Conservation (phyloP, 208 protist genomes). For the Acanthamoeba triangularis region DNA sequence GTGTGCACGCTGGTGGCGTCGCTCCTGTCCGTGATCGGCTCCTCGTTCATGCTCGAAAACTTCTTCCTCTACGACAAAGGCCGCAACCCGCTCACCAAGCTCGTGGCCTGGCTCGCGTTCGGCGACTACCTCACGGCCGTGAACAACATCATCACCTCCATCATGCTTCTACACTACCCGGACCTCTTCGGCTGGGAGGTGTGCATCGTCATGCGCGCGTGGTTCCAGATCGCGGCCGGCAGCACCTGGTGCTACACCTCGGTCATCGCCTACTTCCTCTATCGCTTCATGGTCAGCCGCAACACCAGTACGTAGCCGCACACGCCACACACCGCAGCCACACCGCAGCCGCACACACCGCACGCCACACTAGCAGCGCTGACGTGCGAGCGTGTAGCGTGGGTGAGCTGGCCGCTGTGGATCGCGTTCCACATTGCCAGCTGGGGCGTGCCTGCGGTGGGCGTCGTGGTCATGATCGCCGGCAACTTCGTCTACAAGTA, state of each 20-base stretch:
- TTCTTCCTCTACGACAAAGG: constrained; percentile 73
- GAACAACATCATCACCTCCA: constrained; percentile 29
- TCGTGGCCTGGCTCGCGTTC: constrained; percentile 59
- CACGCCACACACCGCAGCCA: too few relatives aligned
- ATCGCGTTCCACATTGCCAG: constrained; percentile 24
- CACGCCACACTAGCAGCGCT: not conserved
- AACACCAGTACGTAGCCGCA: constrained; percentile 24
- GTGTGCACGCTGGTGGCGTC: constrained; percentile 32
- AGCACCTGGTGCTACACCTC: constrained; percentile 73
- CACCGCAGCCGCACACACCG: not conserved
- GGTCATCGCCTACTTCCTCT: constrained; percentile 65
- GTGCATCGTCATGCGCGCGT: constrained; percentile 59
- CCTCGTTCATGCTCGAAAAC: constrained; percentile 62
- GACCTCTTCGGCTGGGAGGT: constrained; percentile 32
- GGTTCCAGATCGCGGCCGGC: constrained; percentile 63
- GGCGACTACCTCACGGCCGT: constrained; percentile 45
- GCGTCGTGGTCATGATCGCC: constrained; percentile 35
- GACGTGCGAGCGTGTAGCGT: not conserved
- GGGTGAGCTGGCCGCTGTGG: constrained; percentile 35
- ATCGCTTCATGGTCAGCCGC: not conserved
- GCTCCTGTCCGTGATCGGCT: constrained; percentile 18
- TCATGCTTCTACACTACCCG: constrained; percentile 43
- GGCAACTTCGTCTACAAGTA: constrained; percentile 65
- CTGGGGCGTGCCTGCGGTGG: constrained; percentile 52
- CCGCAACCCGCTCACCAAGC: constrained; percentile 51